Evolutionary conservation across 208 protist genomes (phyloP).

Genomic region (Angomonas deanei): DNA sequence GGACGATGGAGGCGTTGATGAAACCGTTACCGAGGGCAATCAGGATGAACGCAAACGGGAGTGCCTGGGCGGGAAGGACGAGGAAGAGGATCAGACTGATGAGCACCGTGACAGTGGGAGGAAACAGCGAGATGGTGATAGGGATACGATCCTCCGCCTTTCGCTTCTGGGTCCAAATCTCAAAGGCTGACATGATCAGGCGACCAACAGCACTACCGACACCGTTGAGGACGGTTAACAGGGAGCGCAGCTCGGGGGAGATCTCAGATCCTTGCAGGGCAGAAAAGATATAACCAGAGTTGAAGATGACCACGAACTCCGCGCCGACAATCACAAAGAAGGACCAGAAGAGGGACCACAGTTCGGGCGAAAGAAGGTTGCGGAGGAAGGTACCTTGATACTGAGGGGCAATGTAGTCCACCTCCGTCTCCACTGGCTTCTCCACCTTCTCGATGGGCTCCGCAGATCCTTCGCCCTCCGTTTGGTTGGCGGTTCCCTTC

Average conservation of each 20-base stretch:
- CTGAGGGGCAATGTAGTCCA: constrained; percentile 62
- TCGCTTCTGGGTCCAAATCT: constrained; percentile 39
- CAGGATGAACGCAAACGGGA: constrained; percentile 33
- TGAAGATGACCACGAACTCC: constrained; percentile 64
- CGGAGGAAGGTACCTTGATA: constrained; percentile 54
- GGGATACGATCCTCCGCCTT: constrained; percentile 55
- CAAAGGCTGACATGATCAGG: constrained; percentile 43
- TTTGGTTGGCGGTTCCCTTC: too few species aligned
- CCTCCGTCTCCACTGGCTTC: constrained; percentile 15
- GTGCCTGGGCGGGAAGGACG: constrained; percentile 18
- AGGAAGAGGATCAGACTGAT: constrained; percentile 43
- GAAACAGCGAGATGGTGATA: constrained; percentile 49
- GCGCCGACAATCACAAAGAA: constrained; percentile 41
- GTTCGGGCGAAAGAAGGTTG: constrained; percentile 26
- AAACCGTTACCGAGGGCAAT: constrained; percentile 64
- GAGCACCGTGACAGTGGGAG: constrained; percentile 37
- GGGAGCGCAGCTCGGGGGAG: constrained; percentile 25
- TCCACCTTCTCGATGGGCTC: background rate
- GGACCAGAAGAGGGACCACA: constrained; percentile 49
- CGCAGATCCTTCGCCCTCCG: background rate
- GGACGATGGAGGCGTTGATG: constrained; percentile 25
- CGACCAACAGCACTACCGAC: constrained; percentile 52
- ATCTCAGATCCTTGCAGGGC: constrained; percentile 23
- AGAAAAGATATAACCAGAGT: constrained; percentile 36
- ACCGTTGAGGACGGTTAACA: constrained; percentile 62